Evolutionary conservation across 306 rosid genomes (phyloP), one percentile per base, ranked within the genome.

Genomic region (Cicer cuneatum): DNA sequence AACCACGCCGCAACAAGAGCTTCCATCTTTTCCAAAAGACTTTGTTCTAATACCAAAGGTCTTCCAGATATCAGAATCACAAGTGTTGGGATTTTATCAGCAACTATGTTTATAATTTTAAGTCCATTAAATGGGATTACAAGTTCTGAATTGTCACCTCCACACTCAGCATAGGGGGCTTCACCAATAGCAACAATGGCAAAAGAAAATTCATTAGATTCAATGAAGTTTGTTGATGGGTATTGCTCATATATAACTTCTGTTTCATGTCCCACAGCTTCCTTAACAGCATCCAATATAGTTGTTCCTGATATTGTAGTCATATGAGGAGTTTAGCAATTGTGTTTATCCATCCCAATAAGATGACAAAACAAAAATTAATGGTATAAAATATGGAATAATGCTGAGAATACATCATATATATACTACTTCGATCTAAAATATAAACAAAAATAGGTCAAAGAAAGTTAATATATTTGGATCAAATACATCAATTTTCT

Each of bases 1-100:
- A 87, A 83, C 96, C 96, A 93, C 58, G 95, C 97, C 52, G 92
- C 93, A 78, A 90, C 85, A 16, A 90, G 74, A 75, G 90, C 91
- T 71, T 90, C 86, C 29, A 80, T 75, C 66, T 87, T 93, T 68
- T 79, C 90, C 54, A 90, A 81, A 47, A 89, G 61, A 19, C 58
- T 49, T 37, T 89, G 83, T 83, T 87, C 93, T 57, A 90, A 75
- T 51, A 82, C 83, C 60, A 89, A 66, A 47, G 98, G 97, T 80
- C 98, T 87, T 79, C 97, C 98, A 15, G 97, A 89, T 70, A 93
- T 78, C 71, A 89, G 70, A 82, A 90, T 87, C 67, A 80, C 93
- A 73, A 93, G 73, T 52, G 97, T 90, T 41, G 97, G 97, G 37
- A 93, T 71, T 75, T 75, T 87, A 75, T 85, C 84, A 42, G 93